Conservation (phyloP, 2,329 filamentous ascomycete species). For the Venturia aucupariae region DNA sequence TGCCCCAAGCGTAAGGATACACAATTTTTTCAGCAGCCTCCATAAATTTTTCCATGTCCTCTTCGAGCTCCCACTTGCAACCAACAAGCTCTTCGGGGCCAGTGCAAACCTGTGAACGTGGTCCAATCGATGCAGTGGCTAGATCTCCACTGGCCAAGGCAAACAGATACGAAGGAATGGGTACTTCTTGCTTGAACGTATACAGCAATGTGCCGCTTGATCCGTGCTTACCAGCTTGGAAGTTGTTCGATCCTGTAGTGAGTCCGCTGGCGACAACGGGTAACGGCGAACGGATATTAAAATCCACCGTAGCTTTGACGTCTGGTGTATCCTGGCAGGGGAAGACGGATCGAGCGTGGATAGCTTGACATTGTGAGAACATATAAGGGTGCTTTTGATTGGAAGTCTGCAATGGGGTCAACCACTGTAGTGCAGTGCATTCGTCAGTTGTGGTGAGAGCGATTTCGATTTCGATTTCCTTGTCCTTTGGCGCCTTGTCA, state of each 20-base stretch:
- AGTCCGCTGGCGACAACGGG: slow-evolving; percentile 90
- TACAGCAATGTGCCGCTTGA: slow-evolving; percentile 54
- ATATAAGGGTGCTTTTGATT: slow-evolving; percentile 96
- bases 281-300: slow-evolving; percentile 75
- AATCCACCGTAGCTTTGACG: slow-evolving; percentile 90
- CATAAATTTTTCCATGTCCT: slow-evolving; percentile 86
- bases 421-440: slow-evolving; percentile 91
- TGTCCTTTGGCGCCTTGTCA: slow-evolving; percentile 36
- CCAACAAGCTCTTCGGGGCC: slow-evolving; percentile 77
- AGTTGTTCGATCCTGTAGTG: slow-evolving; percentile 43
- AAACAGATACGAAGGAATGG: slow-evolving; percentile 90
- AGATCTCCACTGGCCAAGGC: slow-evolving; percentile 83
- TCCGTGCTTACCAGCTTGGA: slow-evolving; percentile 44
- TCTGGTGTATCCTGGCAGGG: slow-evolving; percentile 97
- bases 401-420: slow-evolving; percentile 84
- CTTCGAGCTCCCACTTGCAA: slow-evolving; percentile 85
- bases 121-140: slow-evolving; percentile 74
- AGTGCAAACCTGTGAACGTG: slow-evolving; percentile 73
- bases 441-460: slow-evolving; percentile 71
- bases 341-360: slow-evolving; percentile 87
- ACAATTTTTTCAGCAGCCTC: slow-evolving; percentile 71
- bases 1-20: slow-evolving; percentile 86
- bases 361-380: slow-evolving; percentile 97
- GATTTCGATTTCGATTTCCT: slow-evolving; percentile 44
- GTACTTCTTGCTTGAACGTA: slow-evolving; percentile 79